Evolutionary conservation across 2,329 filamentous ascomycete genomes (phyloP).

Genomic region (Blastomyces percursus): DNA sequence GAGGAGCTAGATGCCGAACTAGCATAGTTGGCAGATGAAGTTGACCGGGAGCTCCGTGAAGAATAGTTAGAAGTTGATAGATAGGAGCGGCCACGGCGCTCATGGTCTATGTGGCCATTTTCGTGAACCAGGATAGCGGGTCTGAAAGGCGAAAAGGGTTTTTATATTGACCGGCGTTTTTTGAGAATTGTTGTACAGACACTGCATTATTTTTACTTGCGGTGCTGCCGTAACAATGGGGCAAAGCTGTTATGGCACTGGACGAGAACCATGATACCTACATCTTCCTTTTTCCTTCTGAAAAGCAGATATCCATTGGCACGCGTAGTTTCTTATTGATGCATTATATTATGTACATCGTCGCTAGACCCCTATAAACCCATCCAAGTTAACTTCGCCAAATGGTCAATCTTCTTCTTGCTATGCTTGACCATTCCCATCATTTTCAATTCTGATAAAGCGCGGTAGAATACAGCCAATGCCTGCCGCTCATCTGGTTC

Average conservation of each 20-base stretch:
- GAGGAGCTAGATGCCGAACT: slow-evolving; percentile 11
- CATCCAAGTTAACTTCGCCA: slow-evolving; percentile 73
- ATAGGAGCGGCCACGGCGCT: slow-evolving; percentile 5
- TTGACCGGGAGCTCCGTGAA: slow-evolving; percentile 4
- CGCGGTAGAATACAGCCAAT: slow-evolving; percentile 72
- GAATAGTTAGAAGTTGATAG: slow-evolving; percentile 9
- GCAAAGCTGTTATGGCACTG: not conserved
- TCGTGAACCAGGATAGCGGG: not conserved
- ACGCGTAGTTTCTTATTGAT: not conserved
- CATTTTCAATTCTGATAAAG: slow-evolving; percentile 70
- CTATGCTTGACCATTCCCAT: slow-evolving; percentile 82
- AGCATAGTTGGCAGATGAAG: slow-evolving; percentile 12
- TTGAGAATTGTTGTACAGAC: not conserved
- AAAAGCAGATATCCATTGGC: not conserved
- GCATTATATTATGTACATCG: not conserved
- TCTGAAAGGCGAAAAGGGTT: not conserved
- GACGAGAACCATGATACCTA: slow-evolving; percentile 1
- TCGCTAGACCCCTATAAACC: slow-evolving; percentile 35
- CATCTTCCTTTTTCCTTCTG: not conserved
- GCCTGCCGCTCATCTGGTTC: slow-evolving; percentile 25
- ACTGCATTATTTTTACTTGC: not conserved
- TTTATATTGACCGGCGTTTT: not conserved
- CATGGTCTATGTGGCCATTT: slow-evolving; percentile 7
- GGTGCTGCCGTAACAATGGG: not conserved
- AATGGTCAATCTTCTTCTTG: slow-evolving; percentile 83